Percentiles rank a stretch among this genome's conserved stretches.
Conservation (phyloP, 306 rosid genomes). For the Boehmeria nivea region DNA sequence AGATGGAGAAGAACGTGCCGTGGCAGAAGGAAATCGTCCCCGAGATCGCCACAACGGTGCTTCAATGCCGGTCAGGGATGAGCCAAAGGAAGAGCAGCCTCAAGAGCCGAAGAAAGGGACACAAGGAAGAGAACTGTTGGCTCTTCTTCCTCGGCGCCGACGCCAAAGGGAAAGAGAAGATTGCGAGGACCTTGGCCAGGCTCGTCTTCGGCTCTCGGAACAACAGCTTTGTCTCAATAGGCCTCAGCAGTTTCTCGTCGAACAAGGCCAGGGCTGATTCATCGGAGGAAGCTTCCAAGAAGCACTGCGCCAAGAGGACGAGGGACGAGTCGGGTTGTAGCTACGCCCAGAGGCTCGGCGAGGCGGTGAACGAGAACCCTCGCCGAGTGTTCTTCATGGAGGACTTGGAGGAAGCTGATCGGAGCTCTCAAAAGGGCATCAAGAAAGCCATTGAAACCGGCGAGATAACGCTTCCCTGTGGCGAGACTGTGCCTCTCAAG, state of each 20-base stretch:
- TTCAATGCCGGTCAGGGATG: conserved; percentile 60
- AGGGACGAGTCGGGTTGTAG: conserved; percentile 46
- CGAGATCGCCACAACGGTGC: conserved; percentile 54
- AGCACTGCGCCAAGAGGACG: conserved; percentile 32
- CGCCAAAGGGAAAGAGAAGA: conserved; percentile 48
- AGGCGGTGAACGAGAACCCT: conserved; percentile 73
- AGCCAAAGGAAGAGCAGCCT: conserved; percentile 17
- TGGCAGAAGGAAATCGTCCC: conserved; percentile 39
- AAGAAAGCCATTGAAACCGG: conserved; percentile 59
- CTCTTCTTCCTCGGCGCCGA: conserved; percentile 50
- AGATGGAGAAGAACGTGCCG: conserved; percentile 53
- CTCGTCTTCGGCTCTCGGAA: conserved; percentile 61
- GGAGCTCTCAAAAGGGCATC: conserved; percentile 54
- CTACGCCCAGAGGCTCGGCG: conserved; percentile 60
- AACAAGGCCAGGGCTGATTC: too few species aligned
- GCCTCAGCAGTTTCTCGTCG: conserved; percentile 38
- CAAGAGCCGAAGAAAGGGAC: conserved; percentile 11
- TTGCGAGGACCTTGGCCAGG: conserved; percentile 69
- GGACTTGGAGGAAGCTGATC: conserved; percentile 57
- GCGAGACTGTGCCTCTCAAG: conserved; percentile 54
- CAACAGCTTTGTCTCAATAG: conserved; percentile 38
- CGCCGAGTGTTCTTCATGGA: conserved; percentile 78
- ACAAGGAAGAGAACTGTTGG: conserved; percentile 56
- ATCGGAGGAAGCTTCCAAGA: conserved; percentile 28
- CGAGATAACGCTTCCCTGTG: conserved; percentile 37